phyloP scores from a whole-genome alignment of 495 filamentous ascomycete species.

The Cladorrhinum samala region DNA sequence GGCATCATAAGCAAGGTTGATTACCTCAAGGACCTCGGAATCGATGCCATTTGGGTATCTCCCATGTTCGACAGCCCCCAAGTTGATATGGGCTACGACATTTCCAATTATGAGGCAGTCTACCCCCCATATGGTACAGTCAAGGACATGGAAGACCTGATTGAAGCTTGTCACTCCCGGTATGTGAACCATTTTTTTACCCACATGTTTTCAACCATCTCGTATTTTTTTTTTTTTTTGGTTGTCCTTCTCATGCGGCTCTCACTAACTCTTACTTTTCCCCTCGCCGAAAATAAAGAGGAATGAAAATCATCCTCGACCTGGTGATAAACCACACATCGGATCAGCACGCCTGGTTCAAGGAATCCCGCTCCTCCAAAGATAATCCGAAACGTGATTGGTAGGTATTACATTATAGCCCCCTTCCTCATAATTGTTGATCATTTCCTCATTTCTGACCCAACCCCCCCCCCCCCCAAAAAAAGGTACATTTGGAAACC shows the following conservation, averaged over 20 bases:
- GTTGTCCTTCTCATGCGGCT: too few relatives aligned
- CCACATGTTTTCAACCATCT: too few relatives aligned
- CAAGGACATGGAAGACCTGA: conserved; percentile 56
- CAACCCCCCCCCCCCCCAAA: too few relatives aligned
- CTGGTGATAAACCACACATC: conserved; percentile 75
- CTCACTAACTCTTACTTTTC: too few relatives aligned
- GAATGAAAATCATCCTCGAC: conserved; percentile 68
- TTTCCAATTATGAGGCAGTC: conserved; percentile 58
- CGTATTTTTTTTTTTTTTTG: too few relatives aligned
- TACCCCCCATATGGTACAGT: conserved; percentile 57
- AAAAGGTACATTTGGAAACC: conserved; percentile 67
- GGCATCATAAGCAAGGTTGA: conserved; percentile 63
- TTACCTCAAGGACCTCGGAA: conserved; percentile 56
- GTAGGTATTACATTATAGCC: conserved; percentile 40
- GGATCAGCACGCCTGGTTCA: conserved; percentile 72
- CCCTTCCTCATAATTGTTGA: conserved; percentile 69
- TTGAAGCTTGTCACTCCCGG: conserved; percentile 48
- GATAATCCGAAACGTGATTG: conserved; percentile 60
- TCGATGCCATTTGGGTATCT: conserved; percentile 64
- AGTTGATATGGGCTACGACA: conserved; percentile 54
- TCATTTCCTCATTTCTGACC: conserved; percentile 32
- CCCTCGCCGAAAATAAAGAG: conserved; percentile 28
- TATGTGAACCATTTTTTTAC: too few relatives aligned
- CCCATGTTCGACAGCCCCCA: conserved; percentile 63
- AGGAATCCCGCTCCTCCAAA: conserved; percentile 55